phyloP scores from a whole-genome alignment of 208 protist species.

The Acanthamoeba healyi region DNA sequence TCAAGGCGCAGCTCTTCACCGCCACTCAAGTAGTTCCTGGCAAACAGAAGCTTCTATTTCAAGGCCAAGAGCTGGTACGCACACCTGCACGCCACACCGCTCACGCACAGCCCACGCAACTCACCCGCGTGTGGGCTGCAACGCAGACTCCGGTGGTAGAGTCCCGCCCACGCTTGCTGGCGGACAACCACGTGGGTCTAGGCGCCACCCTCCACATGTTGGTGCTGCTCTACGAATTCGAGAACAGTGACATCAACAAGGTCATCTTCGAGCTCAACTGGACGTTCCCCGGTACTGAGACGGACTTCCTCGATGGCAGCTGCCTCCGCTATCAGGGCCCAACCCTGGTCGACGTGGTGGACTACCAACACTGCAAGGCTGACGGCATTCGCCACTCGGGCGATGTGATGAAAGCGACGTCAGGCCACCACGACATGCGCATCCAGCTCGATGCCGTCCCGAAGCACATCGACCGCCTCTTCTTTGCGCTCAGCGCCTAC shows the following conservation, averaged over 20 bases:
- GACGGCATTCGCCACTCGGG: not conserved
- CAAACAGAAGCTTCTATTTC: conserved; percentile 36
- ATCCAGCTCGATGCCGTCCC: not conserved
- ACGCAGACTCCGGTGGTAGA: not conserved
- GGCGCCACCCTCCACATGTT: not conserved
- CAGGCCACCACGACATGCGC: conserved; percentile 22
- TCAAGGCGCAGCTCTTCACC: not conserved
- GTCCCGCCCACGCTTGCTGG: not conserved
- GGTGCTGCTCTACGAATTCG: conserved; percentile 35
- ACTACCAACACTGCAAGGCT: not conserved
- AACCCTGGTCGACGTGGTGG: not conserved
- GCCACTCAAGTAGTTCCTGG: not conserved
- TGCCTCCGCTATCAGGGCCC: not conserved
- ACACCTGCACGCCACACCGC: not conserved
- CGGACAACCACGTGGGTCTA: not conserved
- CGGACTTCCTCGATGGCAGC: not conserved
- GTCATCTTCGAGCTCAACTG: conserved; percentile 2
- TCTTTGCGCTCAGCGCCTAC: conserved; percentile 30
- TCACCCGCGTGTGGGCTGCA: not conserved
- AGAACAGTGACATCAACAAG: conserved; percentile 17
- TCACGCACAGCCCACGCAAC: not conserved
- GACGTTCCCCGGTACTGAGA: not conserved
- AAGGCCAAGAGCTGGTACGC: not conserved
- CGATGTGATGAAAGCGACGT: not conserved
- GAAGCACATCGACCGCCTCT: not conserved